Conservation (phyloP, 352 stramenopile genomes). For the Phytopythium mirpurense region DNA sequence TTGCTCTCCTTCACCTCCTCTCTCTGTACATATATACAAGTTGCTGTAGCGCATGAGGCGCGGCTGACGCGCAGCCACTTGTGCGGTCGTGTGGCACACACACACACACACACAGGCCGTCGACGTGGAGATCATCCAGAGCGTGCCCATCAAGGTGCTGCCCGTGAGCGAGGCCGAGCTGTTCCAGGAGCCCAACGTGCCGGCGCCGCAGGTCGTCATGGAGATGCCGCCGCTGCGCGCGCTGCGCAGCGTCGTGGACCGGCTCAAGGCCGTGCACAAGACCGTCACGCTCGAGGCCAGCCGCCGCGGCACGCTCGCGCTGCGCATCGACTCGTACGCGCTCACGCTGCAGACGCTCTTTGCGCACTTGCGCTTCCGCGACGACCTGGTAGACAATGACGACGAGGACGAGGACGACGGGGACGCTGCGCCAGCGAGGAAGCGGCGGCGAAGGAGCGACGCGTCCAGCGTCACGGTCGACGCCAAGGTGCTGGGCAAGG, state of each 20-base stretch:
- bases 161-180: constrained; percentile 69
- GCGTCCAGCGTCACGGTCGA: constrained; percentile 71
- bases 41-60: no score
- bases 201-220: constrained; percentile 69
- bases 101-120: constrained; percentile 55
- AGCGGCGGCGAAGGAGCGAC: background rate
- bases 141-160: constrained; percentile 75
- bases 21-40: background rate
- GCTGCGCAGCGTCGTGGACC: constrained; percentile 66
- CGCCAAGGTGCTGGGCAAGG: constrained; percentile 70
- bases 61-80: no score
- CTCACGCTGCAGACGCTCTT: constrained; percentile 77
- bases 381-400: constrained; percentile 59
- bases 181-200: constrained; percentile 71
- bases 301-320: constrained; percentile 52
- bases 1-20: background rate
- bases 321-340: constrained; percentile 65
- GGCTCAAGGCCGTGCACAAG: constrained; percentile 69
- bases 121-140: constrained; percentile 85
- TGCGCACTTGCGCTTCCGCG: constrained; percentile 62
- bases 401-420: constrained; percentile 26
- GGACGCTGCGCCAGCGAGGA: background rate
- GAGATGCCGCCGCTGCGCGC: constrained; percentile 71
- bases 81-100: no score
- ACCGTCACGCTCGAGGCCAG: constrained; percentile 75